A percentile compares a stretch with the other conserved stretches of the same genome.
Conservation (phyloP, 139 green algal genomes). For the Mesotaenium endlicherianum region DNA sequence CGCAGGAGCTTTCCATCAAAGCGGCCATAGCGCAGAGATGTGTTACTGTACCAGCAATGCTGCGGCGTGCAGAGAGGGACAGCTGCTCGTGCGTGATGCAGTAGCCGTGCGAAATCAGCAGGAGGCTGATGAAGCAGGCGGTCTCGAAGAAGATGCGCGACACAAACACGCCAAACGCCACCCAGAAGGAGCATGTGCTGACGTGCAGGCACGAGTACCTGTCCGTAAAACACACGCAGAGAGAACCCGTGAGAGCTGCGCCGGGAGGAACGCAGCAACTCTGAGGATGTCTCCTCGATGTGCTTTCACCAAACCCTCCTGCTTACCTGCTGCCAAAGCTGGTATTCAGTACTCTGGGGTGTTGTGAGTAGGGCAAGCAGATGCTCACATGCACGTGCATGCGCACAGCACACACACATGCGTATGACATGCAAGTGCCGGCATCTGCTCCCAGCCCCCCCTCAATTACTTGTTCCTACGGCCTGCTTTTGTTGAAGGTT, state of each 20-base stretch:
- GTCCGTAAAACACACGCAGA: not conserved
- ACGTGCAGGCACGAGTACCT: constrained; percentile 37
- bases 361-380: not conserved
- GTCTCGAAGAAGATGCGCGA: constrained; percentile 43
- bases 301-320: not conserved
- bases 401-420: not conserved
- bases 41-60: constrained; percentile 39
- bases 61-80: constrained; percentile 13
- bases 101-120: constrained; percentile 29
- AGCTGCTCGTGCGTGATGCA: constrained; percentile 32
- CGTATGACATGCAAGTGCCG: too few relatives aligned
- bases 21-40: too few relatives aligned
- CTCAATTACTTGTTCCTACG: too few relatives aligned
- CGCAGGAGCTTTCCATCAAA: too few relatives aligned
- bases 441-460: too few relatives aligned
- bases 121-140: constrained; percentile 8
- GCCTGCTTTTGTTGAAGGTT: too few relatives aligned
- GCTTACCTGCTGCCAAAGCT: not conserved
- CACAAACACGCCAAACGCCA: constrained; percentile 44
- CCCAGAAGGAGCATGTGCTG: constrained; percentile 38
- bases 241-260: not conserved
- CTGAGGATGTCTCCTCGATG: not conserved
- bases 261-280: not conserved
- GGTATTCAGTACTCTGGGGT: not conserved
- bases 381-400: not conserved